phyloP scores from a whole-genome alignment of 345 rosid genomes.

The Odontarrhena argentea region DNA sequence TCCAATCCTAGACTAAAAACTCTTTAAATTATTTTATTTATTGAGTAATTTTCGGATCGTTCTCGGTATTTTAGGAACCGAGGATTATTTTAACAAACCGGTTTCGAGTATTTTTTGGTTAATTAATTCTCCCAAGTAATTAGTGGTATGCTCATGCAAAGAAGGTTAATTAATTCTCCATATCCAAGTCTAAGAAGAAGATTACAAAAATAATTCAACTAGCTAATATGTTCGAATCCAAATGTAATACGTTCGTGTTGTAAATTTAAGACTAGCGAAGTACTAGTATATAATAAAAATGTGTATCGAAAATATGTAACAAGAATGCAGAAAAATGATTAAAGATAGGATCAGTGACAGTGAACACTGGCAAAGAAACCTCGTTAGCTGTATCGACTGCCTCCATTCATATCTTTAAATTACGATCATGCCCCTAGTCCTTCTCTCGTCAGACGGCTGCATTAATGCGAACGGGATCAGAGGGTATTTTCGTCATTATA shows the following conservation, averaged over 20 bases:
- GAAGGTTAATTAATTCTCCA: background rate
- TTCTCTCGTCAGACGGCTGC: background rate
- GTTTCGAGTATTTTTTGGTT: too few species aligned
- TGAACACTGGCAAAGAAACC: constrained; percentile 36
- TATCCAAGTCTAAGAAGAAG: constrained; percentile 15
- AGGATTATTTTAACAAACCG: too few species aligned
- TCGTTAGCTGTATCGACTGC: constrained; percentile 18
- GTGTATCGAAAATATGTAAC: background rate
- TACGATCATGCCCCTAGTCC: constrained; percentile 24
- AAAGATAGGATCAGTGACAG: constrained; percentile 27
- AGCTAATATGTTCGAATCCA: background rate
- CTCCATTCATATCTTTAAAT: background rate
- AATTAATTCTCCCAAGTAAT: too few species aligned
- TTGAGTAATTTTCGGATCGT: too few species aligned
- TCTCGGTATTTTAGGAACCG: too few species aligned
- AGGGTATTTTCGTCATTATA: constrained; percentile 11
- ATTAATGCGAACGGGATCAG: background rate
- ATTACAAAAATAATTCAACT: background rate
- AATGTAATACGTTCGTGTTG: background rate
- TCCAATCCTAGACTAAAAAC: too few species aligned
- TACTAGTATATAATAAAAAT: background rate
- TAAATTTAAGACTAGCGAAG: background rate
- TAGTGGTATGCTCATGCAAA: background rate
- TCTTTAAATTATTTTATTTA: too few species aligned
- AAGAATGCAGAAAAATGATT: constrained; percentile 29